Evolutionary conservation across 192 early-diverging fungal species (phyloP).

Genomic region (Coemansia sp.): DNA sequence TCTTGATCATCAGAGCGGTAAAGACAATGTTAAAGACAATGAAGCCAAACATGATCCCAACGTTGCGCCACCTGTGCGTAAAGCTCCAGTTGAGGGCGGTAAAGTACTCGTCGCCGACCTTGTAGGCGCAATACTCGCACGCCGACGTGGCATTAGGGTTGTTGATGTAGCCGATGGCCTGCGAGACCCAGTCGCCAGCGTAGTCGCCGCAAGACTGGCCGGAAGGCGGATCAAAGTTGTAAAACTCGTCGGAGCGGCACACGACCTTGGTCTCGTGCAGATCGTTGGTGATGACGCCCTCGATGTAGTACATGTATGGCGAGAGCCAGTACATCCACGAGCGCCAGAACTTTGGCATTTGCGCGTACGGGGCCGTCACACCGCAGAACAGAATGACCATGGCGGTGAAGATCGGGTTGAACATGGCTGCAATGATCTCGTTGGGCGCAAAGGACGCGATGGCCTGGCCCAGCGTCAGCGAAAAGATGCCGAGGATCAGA

Average conservation of each 20-base stretch:
- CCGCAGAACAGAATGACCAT: conserved; percentile 64
- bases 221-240: conserved; percentile 48
- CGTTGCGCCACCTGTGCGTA: conserved; percentile 62
- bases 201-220: conserved; percentile 55
- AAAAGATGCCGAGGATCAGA: conserved; percentile 55
- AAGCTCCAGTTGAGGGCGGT: conserved; percentile 54
- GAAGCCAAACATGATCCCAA: conserved; percentile 61
- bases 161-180: conserved; percentile 49
- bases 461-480: conserved; percentile 58
- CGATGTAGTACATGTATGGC: conserved; percentile 63
- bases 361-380: conserved; percentile 58
- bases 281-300: conserved; percentile 62
- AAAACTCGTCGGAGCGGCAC: conserved; percentile 51
- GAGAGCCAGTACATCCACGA: conserved; percentile 66
- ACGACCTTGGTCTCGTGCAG: conserved; percentile 53
- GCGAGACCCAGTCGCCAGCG: conserved; percentile 44
- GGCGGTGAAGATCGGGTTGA: conserved; percentile 64
- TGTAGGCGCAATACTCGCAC: conserved; percentile 60
- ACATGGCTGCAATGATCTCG: conserved; percentile 59
- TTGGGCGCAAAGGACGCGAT: conserved; percentile 60
- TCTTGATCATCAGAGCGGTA: conserved; percentile 30
- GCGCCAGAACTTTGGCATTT: conserved; percentile 65
- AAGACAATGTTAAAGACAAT: conserved; percentile 57
- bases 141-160: conserved; percentile 34
- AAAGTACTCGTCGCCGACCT: conserved; percentile 42